A percentile compares a stretch with the other conserved stretches of the same genome.
Evolutionary conservation across 768 basidiomycete genomes (phyloP).

Genomic region (Tylopilus subfusipes): DNA sequence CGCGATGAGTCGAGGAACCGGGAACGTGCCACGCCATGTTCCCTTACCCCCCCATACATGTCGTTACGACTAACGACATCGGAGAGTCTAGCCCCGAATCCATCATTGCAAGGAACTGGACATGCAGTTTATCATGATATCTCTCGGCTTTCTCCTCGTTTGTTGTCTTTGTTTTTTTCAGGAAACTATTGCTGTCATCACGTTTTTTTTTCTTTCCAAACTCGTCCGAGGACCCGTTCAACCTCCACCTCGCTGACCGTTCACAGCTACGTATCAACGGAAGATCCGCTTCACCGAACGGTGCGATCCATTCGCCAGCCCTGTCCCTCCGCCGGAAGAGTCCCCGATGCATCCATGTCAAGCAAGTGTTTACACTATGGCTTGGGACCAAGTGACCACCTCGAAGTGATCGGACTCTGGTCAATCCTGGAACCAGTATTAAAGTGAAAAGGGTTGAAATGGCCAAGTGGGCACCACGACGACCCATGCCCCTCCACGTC

Average conservation of each 20-base stretch:
- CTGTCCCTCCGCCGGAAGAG: not conserved
- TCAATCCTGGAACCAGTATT: constrained; percentile 2
- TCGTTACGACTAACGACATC: not conserved
- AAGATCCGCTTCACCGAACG: constrained; percentile 19
- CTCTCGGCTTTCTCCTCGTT: constrained; percentile 3
- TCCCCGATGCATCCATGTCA: not conserved
- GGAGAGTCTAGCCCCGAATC: not conserved
- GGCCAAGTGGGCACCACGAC: not conserved
- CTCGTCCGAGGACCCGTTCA: constrained; percentile 18
- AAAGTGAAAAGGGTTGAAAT: not conserved
- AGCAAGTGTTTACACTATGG: too few species aligned
- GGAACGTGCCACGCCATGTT: not conserved
- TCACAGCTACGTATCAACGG: constrained; percentile 20
- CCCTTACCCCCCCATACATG: not conserved
- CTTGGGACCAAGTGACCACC: too few species aligned
- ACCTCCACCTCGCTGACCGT: constrained; percentile 7
- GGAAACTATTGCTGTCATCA: not conserved
- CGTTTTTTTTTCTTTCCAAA: constrained; percentile 6
- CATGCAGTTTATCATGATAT: not conserved
- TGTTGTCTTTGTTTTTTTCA: not conserved
- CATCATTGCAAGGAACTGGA: not conserved
- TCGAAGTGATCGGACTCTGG: constrained; percentile 7
- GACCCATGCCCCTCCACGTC: not conserved
- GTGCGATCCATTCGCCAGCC: constrained; percentile 9
- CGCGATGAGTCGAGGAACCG: constrained; percentile 11